Evolutionary conservation across 345 rosid species (phyloP), one percentile per base, ranked within the genome.

Genomic region (Barbarea vulgaris): DNA sequence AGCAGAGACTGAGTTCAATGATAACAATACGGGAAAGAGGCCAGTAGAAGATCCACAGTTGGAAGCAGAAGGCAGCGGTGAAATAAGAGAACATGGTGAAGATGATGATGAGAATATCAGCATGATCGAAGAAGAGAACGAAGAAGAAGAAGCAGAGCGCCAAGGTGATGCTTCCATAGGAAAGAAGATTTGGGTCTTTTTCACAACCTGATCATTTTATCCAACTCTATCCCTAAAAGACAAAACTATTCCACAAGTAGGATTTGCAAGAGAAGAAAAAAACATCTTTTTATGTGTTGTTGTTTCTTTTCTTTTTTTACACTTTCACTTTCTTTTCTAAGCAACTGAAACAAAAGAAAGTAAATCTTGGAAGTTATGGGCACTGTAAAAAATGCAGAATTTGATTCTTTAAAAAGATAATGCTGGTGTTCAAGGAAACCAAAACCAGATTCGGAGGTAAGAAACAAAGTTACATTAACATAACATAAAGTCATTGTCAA

Each of bases 101-200:
- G 79, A 69, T 39, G 87, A 83, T 71, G 87, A 85, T 63, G 84
- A 80, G 72, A 82, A 73, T 69, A 79, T 77, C 53, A 82, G 86
- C 76, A 80, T 72, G 79, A 63, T 79, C 10, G 66, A 79, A 21
- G 88, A 84, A 74, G 80, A 64, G 46, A 27, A 64, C 4, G 80
- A 70, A 62, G 79, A 67, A 61, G 90, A 82, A n/a, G 85, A 82
- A 39, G 42, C 46, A 28, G 89, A 87, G 27, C 81, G 84, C 42
- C 88, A 81, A 31, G 88, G 85, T 72, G 88, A 84, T 61, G 91
- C 65, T 19, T 89, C 98, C 17, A 51, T 93, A 30, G 84, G 89
- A 59, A 91, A 86, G 85, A 93, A 85, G 81, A 81, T 91, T 31
- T 89, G 97, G 98, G 91, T 87, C 37, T 93, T 93, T 74, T 88